Evolutionary conservation across 805 yeast species (phyloP).

Genomic region (Candida silvicultrix): DNA sequence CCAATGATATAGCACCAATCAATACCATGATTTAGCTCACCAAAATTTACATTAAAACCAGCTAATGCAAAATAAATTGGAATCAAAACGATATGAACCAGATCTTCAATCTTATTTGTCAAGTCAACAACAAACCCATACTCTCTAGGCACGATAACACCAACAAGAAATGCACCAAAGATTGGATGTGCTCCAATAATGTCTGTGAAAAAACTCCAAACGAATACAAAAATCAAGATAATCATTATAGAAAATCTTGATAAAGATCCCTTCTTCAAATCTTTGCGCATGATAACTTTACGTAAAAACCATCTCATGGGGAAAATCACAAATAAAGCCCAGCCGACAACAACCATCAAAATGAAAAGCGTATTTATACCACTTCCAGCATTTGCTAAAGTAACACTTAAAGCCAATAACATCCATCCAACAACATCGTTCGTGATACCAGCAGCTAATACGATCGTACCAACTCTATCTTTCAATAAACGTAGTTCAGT

Average conservation of each 20-base stretch:
- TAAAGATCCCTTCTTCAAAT: conserved; percentile 53
- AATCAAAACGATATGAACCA: conserved; percentile 62
- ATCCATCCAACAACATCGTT: conserved; percentile 83
- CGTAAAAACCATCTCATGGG: conserved; percentile 49
- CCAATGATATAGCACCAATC: conserved; percentile 80
- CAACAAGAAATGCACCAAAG: conserved; percentile 79
- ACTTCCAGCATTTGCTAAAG: conserved; percentile 66
- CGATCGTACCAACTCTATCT: conserved; percentile 66
- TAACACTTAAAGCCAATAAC: conserved; percentile 65
- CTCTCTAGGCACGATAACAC: conserved; percentile 71
- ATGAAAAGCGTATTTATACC: conserved; percentile 69
- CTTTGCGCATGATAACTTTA: conserved; percentile 40
- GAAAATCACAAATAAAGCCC: conserved; percentile 55
- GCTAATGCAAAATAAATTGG: conserved; percentile 80
- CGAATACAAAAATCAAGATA: conserved; percentile 49
- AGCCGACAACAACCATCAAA: conserved; percentile 56
- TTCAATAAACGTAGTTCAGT: conserved; percentile 66
- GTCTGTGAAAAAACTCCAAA: conserved; percentile 73
- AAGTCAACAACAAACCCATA: conserved; percentile 63
- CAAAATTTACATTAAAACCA: conserved; percentile 66
- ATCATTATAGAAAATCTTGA: conserved; percentile 53
- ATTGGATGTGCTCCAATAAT: conserved; percentile 84
- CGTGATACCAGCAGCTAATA: conserved; percentile 77
- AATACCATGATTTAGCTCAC: conserved; percentile 52
- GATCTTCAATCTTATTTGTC: conserved; percentile 72